A percentile compares a stretch with the other conserved stretches of the same genome.
phyloP scores from a whole-genome alignment of 2,329 filamentous ascomycete species.

The Penicillium sclerotigenum region DNA sequence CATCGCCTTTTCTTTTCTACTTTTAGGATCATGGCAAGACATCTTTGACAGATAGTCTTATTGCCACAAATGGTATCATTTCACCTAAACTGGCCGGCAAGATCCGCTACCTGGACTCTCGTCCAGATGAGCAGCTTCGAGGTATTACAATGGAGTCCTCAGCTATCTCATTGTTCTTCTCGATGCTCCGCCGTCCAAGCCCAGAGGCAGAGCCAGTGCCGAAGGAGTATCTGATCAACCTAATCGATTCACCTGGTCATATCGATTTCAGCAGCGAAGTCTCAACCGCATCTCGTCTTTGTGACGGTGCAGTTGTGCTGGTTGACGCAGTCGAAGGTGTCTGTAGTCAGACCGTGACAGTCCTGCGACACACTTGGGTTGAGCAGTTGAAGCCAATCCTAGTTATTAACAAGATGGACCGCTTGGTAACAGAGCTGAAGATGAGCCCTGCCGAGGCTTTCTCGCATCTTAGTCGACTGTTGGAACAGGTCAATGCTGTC shows the following conservation, averaged over 20 bases:
- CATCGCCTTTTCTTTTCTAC: constrained; percentile 2
- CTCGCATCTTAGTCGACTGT: constrained; percentile 77
- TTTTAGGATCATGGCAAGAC: constrained; percentile 91
- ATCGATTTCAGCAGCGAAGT: constrained; percentile 99
- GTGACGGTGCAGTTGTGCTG: constrained; percentile 88
- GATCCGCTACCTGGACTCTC: constrained; percentile 93
- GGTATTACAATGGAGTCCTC: constrained; percentile 99
- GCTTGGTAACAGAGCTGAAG: constrained; percentile 87
- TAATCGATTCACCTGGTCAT: constrained; percentile 96
- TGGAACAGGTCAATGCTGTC: constrained; percentile 96
- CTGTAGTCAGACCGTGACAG: constrained; percentile 97
- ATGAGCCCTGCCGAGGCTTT: constrained; percentile 91
- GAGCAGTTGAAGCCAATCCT: constrained; percentile 93
- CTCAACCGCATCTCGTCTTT: constrained; percentile 88
- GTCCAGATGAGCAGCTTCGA: constrained; percentile 90
- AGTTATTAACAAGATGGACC: constrained; percentile 98
- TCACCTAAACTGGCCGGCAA: constrained; percentile 96
- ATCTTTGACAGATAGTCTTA: constrained; percentile 89
- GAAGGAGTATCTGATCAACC: constrained; percentile 91
- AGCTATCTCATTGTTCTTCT: constrained; percentile 94
- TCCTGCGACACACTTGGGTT: constrained; percentile 89
- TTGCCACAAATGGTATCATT: constrained; percentile 99
- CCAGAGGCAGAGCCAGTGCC: constrained; percentile 67
- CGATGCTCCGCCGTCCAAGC: constrained; percentile 72
- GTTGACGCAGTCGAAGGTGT: constrained; percentile 97